Percentiles rank a stretch among this genome's conserved stretches.
These are phyloP conservation scores for Aleurites moluccanus DNA, from an alignment of 441 rosid genomes.

Conservation along the genomic window DNA sequence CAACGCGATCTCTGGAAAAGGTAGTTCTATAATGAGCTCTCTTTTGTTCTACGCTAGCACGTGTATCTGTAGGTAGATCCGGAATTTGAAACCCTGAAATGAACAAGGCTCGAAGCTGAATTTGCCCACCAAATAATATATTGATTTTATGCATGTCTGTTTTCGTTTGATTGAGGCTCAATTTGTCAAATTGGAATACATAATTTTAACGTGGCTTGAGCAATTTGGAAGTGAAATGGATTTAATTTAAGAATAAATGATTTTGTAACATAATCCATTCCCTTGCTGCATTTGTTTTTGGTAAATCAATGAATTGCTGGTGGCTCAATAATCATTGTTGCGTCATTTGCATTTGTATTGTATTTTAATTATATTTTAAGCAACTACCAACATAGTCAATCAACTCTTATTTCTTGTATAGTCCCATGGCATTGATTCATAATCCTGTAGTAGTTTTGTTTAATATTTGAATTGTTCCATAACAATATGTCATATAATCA, in stretches of 20 bases:
- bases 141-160: background rate
- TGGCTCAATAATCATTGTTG: background rate
- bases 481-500: background rate
- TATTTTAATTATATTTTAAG: background rate
- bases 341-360: background rate
- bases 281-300: background rate
- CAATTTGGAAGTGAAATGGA: background rate
- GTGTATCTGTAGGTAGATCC: background rate
- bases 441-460: too few species aligned
- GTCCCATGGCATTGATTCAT: background rate
- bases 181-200: background rate
- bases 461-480: background rate
- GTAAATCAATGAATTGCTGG: background rate
- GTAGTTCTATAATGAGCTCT: constrained; percentile 24
- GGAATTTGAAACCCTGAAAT: background rate
- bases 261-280: background rate
- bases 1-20: constrained; percentile 99
- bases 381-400: background rate
- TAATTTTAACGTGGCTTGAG: background rate
- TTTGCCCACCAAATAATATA: background rate
- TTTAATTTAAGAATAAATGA: background rate
- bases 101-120: background rate
- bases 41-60: background rate
- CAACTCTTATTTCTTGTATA: background rate
- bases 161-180: background rate